Base-by-base conservation (phyloP, 2,329 filamentous ascomycete species). In the Hypoxylon sp. region DNA sequence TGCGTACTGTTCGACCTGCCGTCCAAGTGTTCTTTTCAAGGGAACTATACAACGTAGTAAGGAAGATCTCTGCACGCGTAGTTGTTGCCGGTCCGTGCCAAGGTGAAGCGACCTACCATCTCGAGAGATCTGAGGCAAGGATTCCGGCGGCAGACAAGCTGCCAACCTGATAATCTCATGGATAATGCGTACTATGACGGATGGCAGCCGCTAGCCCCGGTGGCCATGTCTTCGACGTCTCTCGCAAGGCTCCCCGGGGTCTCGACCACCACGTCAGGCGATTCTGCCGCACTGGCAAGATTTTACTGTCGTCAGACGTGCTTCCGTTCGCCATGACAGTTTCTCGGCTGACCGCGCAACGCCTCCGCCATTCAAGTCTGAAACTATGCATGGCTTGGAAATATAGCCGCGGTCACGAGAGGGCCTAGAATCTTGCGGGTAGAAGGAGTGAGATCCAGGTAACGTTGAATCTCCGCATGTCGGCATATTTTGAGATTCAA, bases 61-160 rank as follows among this genome's bases (percentile, higher is more conserved):
- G 57, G 65, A 67, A 63, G 35, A 63, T 60, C 42, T 64, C 29
- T 62, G 50, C 46, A 46, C 11, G 53, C 27, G 32, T 44, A 57
- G 42, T 52, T 17, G 46, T 50, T 64, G 31, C 59, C 61, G 64
- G 56, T 56, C 50, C 19, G 37, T 58, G 60, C 66, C 66, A 69
- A 70, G 68, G 46, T 60, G 51, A 64, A 68, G 62, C 39, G 48
- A 70, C 68, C 68, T 71, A 67, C 68, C 66, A 62, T 67, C 65
- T 69, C 65, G 46, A 72, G 70, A 69, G 70, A 72, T 69, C 68
- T 71, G 68, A 69, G 31, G 39, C 70, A 71, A 69, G 70, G 70
- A 72, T 72, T 62, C 60, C 39, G 17, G 63, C 61, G 60, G 68
- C 53, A 53, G 62, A 57, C 62, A 47, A 62, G 50, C 57, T 60